Percentiles rank a stretch among this genome's conserved stretches.
Conservation (phyloP, 257 asterid genomes). For the Paulownia fortunei region DNA sequence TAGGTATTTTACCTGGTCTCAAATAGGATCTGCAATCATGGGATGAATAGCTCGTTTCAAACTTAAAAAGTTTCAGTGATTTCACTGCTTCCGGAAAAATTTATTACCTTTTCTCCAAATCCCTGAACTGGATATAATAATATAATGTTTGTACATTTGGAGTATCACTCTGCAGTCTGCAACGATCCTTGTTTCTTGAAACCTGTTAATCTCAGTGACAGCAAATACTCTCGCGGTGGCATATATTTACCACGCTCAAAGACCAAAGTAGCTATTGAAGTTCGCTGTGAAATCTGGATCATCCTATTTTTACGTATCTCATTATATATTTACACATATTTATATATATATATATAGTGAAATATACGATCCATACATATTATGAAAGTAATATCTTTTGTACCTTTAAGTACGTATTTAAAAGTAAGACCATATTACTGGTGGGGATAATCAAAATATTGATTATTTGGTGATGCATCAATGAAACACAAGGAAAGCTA, state of each 20-base stretch:
- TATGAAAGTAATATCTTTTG: no score
- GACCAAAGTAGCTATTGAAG: no score
- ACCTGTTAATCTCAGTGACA: background rate
- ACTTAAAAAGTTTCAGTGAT: background rate
- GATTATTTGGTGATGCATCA: background rate
- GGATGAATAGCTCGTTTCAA: background rate
- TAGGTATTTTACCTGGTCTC: background rate
- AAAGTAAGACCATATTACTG: no score
- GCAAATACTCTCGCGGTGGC: no score
- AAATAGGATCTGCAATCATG: background rate
- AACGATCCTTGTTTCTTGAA: background rate
- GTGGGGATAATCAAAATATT: background rate
- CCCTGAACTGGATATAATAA: background rate
- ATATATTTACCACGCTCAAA: no score
- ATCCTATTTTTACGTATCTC: no score
- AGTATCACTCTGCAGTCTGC: background rate
- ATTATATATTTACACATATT: no score
- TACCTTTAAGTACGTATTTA: no score
- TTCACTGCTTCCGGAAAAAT: background rate
- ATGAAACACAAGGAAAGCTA: no score
- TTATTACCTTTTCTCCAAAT: background rate
- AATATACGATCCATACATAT: no score
- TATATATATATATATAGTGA: no score
- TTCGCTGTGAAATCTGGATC: no score
- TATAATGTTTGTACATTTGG: background rate